Conservation (phyloP, 2,329 filamentous ascomycete species). For the Colletotrichum lindemuthianum region DNA sequence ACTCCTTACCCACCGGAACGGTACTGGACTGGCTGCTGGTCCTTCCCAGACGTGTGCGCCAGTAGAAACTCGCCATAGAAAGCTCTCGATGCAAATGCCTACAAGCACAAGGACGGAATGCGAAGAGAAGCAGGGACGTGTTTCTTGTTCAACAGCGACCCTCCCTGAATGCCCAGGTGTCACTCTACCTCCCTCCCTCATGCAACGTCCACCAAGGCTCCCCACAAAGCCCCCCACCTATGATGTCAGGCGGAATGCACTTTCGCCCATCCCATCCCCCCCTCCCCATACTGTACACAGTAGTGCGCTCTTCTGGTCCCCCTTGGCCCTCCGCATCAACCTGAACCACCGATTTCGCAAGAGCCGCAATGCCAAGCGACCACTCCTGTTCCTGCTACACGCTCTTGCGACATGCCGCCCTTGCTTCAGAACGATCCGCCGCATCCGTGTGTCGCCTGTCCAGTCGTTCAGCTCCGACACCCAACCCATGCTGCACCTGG, state of each 20-base stretch:
- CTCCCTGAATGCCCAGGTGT: slow-evolving; percentile 33
- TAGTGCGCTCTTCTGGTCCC: not conserved
- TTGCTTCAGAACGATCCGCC: slow-evolving; percentile 14
- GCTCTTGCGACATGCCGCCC: slow-evolving; percentile 5
- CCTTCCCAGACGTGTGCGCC: not conserved
- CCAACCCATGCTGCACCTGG: too few relatives aligned
- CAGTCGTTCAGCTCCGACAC: not conserved
- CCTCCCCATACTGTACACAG: too few relatives aligned
- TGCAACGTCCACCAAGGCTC: slow-evolving; percentile 26
- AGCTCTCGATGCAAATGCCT: not conserved
- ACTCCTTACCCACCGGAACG: too few relatives aligned
- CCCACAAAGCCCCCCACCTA: slow-evolving; percentile 30
- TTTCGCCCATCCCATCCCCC: slow-evolving; percentile 1
- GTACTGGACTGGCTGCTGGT: too few relatives aligned
- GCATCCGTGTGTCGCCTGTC: slow-evolving; percentile 10
- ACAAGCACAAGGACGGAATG: not conserved
- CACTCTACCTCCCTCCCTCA: slow-evolving; percentile 29
- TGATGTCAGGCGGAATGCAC: slow-evolving; percentile 32
- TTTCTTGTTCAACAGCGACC: slow-evolving; percentile 32
- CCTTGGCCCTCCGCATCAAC: slow-evolving; percentile 3
- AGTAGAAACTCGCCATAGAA: slow-evolving; percentile 16
- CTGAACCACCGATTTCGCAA: slow-evolving; percentile 20
- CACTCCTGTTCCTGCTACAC: slow-evolving; percentile 1
- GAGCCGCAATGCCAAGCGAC: slow-evolving; percentile 32
- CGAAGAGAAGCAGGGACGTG: slow-evolving; percentile 22